A percentile compares a stretch with the other conserved stretches of the same genome.
Evolutionary conservation across 257 asterid genomes (phyloP).

Genomic region (Salvia miltiorrhiza): DNA sequence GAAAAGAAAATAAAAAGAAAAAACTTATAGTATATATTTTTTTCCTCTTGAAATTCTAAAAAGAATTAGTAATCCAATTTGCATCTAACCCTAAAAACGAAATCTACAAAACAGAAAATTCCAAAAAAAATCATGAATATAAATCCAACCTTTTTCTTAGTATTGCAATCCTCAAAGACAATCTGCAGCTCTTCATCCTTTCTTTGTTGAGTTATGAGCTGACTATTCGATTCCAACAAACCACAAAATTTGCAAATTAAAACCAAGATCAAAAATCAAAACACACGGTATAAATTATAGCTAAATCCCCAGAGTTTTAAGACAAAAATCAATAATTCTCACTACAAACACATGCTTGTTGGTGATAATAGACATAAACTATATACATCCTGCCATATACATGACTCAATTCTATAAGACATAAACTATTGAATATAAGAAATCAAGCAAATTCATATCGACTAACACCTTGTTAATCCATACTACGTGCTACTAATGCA

Average conservation of each 20-base stretch:
- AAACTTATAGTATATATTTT: no score
- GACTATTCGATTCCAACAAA: conserved; percentile 62
- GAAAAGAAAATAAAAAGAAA: no score
- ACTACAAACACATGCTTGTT: conserved; percentile 40
- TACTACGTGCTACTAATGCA: no score
- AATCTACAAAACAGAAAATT: neutral
- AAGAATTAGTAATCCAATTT: no score
- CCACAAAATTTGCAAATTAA: conserved; percentile 51
- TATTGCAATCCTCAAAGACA: conserved; percentile 70
- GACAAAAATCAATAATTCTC: neutral
- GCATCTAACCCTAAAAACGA: no score
- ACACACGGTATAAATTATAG: conserved; percentile 13
- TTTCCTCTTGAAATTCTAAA: no score
- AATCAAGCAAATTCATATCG: no score
- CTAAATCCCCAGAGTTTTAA: neutral
- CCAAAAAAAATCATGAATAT: neutral
- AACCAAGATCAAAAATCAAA: conserved; percentile 45
- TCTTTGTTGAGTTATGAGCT: conserved; percentile 74
- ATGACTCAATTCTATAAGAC: no score
- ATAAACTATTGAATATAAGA: no score
- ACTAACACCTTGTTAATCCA: no score
- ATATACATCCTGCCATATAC: no score
- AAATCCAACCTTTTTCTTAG: conserved; percentile 55
- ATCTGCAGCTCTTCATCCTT: conserved; percentile 87
- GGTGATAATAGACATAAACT: no score